Base-by-base conservation (phyloP, 2,329 filamentous ascomycete genomes). In the Uncinocarpus reesii region DNA sequence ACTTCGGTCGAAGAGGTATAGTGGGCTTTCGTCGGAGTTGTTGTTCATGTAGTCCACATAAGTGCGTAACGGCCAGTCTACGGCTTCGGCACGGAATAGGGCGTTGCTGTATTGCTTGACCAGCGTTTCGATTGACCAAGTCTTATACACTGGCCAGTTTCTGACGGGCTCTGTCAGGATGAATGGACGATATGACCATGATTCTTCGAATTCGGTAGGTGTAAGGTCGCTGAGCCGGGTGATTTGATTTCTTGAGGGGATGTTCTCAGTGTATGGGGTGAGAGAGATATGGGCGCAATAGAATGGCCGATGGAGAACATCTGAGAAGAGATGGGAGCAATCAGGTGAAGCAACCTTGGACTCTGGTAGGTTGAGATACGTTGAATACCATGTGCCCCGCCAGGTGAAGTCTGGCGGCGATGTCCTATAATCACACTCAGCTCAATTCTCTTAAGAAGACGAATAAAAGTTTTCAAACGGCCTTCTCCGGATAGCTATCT, bases 1-100 rank as follows among this genome's bases (percentile, higher is more conserved):
- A 18, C 74, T 77, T 49, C 83, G 79, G 63, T 96, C 92, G 63
- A 96, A 96, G 26, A 96, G 77, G 62, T 96, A 96, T 1, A 96
- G 67, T 0, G 90, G 90, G 53, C 84, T 90, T 67, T 96, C 92
- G 55, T 96, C 90, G 15, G 69, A 69, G 61, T 78, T 90, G 61
- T 84, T 76, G 35, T 73, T 71, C 83, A 95, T 86, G 65, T 96
- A 98, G 37, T 79, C 72, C 53, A 81, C 71, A 63, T 96, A 96
- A 0, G 78, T 84, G n/a, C 74, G 71, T 53, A 95, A 77, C 0
- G 81, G 79, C 90, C 90, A 96, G 67, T 95, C 87, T 4, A 96
- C 89, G 0, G 88, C 84, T 72, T 96, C 92, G 7, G 90, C 90
- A 34, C 87, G 80, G 65, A 96, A 95, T 43, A 77, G 74, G 2